Base-by-base conservation (phyloP, 2,329 filamentous ascomycete genomes). In the Microsporum audouinii region DNA sequence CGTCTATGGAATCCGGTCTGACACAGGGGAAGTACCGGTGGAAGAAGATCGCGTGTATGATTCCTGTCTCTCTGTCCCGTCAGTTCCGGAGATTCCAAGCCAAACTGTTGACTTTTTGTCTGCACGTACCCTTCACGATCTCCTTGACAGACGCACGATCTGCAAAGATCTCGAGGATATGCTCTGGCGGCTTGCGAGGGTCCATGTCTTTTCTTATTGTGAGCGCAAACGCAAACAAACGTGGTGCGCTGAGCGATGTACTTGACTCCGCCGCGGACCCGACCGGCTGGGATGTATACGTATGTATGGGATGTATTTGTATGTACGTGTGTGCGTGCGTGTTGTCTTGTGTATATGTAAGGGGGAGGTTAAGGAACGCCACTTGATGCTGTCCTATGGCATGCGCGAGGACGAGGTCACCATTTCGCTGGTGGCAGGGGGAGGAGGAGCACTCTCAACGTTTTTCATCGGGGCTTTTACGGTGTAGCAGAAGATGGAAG, bases 41-140 rank as follows among this genome's bases (percentile, higher is more conserved):
- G 82, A 97, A 97, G 84, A 97, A 99, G 74, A 97, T 96, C 58
- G 91, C 95, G 75, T 96, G 91, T 57, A 97, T 83, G 72, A 96
- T 88, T 65, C 88, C 92, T 95, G 23, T 23, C 17, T 23, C 17
- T 23, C 17, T 23, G 17, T 23, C 17, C 17, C 17, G 38, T 39
- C 38, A 39, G 38, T 39, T 12, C 38, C 38, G 38, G 17, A 23
- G 17, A 23, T 23, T 23, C 17, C 17, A 23, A 23, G 17, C 17
- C 17, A 23, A 23, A 23, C 17, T 23, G 17, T 1, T 1, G 34
- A 36, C 10, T 36, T 36, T 36, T 43, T 43, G 39, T 43, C 17
- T 23, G 17, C 17, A 65, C 77, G 67, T 73, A 91, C 91, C 92
- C 84, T 92, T 91, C 65, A 97, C 86, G 60, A 97, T 88, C 72